Evolutionary conservation across 2,329 filamentous ascomycete species (phyloP), one percentile per base, ranked within the genome.

Genomic region (Cephalotrichum gorgonifer): DNA sequence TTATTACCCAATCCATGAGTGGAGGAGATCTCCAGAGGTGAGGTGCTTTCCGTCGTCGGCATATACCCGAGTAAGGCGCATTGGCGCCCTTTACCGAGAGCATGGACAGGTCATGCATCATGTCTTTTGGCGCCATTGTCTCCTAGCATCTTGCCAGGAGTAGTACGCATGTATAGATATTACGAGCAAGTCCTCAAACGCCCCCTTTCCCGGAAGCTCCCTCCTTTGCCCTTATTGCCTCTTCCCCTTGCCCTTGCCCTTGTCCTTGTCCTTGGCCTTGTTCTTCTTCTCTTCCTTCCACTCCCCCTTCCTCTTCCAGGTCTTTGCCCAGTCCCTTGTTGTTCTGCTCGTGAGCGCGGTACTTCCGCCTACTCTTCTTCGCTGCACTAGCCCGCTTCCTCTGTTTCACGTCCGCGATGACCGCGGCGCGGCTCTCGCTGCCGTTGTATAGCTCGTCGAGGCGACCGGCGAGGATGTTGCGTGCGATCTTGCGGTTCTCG

Each of bases 401-500:
- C 53, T 73, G 74, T 62, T 79, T 82, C 39, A 75, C 67, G 47
- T 76, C 77, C 4, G 72, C 78, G 47, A 88, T 82, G 28, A 88
- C 68, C 38, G 76, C 77, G 11, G 75, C 74, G 25, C 88, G 71
- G 59, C 82, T 86, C 54, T 81, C 68, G 22, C 81, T 75, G 2
- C 91, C 91, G 56, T 88, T 83, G 56, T 79, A 71, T 31, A 85
- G 57, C 55, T 85, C 75, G 64, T 98, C 93, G 28, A 84, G 69
- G 57, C 77, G 80, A 56, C 87, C 81, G 23, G 86, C 86, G 27
- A 96, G 74, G 39, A 95, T 71, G 55, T 81, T 74, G 38, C 90
- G 78, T 12, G 93, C 93, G 53, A 88, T 84, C 64, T 86, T 90
- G 54, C 90, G 80, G 64, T 98, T 98, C 66, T 95, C 86, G 50